Conservation (phyloP, 148 eudicot species). For the Dysphania ambrosioides region DNA sequence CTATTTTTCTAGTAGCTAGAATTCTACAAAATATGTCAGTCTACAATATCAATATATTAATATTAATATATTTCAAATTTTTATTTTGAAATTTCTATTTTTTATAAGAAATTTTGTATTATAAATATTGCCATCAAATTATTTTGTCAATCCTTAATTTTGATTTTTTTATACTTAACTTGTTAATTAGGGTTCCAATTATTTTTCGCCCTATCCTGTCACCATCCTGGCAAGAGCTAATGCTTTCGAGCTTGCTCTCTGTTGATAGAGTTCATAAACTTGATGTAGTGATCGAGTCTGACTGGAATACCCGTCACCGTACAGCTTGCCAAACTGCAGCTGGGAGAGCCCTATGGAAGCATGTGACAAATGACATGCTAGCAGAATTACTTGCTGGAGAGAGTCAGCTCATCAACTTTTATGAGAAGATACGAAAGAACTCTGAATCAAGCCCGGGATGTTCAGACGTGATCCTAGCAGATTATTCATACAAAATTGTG, state of each 20-base stretch:
- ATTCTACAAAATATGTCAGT: too few species aligned
- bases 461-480: conserved; percentile 95
- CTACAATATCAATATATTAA: too few species aligned
- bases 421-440: conserved; percentile 82
- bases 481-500: background rate
- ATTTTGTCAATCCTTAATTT: too few species aligned
- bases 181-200: too few species aligned
- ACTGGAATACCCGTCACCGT: conserved; percentile 58
- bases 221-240: conserved; percentile 57
- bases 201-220: too few species aligned
- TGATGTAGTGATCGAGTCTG: conserved; percentile 54
- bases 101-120: too few species aligned
- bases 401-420: conserved; percentile 50
- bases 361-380: conserved; percentile 63
- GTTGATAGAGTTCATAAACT: conserved; percentile 37
- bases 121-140: too few species aligned
- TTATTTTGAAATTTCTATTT: too few species aligned
- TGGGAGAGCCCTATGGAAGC: conserved; percentile 90
- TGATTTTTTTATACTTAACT: too few species aligned
- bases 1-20: too few species aligned
- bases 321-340: conserved; percentile 95
- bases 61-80: too few species aligned
- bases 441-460: conserved; percentile 56
- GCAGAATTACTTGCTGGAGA: conserved; percentile 93
- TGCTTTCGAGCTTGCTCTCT: conserved; percentile 46